Conservation (phyloP, 1,284 basidiomycete genomes). For the Chondrostereum purpureum region DNA sequence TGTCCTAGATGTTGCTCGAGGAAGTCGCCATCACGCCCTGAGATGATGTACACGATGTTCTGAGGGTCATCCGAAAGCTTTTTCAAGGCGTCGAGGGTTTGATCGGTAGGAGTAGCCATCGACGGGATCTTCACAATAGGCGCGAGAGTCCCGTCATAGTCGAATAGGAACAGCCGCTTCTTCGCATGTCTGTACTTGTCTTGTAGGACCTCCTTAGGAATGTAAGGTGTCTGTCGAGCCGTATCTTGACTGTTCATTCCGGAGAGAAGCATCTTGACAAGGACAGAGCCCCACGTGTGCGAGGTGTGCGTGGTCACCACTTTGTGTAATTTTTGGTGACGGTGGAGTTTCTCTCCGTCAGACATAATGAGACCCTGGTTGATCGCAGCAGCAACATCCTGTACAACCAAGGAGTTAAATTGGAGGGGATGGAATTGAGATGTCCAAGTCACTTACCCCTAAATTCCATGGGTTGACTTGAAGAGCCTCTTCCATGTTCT, state of each 20-base stretch:
- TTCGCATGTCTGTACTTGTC: constrained; percentile 64
- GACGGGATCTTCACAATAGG: constrained; percentile 95
- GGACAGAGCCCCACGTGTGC: constrained; percentile 91
- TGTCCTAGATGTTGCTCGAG: constrained; percentile 89
- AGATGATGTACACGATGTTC: constrained; percentile 96
- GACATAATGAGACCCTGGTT: constrained; percentile 84
- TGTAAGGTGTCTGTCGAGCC: constrained; percentile 82
- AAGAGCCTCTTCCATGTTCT: constrained; percentile 78
- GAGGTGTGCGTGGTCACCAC: constrained; percentile 92
- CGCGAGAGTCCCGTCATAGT: constrained; percentile 96
- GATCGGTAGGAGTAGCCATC: constrained; percentile 77
- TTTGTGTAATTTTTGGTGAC: constrained; percentile 79
- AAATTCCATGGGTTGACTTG: constrained; percentile 89
- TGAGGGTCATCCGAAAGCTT: constrained; percentile 71
- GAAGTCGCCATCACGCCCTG: constrained; percentile 92
- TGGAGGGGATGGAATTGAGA: constrained; percentile 8
- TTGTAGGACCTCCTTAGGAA: constrained; percentile 63
- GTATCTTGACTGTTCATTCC: constrained; percentile 80
- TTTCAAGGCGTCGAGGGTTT: constrained; percentile 72
- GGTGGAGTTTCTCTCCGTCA: constrained; percentile 63
- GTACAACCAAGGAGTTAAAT: constrained; percentile 13
- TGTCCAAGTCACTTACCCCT: constrained; percentile 56
- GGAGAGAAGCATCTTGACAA: constrained; percentile 84
- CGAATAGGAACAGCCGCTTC: constrained; percentile 90
- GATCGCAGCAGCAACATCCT: constrained; percentile 94